Evolutionary conservation across 345 rosid genomes (phyloP).

Genomic region (Linum trigynum): DNA sequence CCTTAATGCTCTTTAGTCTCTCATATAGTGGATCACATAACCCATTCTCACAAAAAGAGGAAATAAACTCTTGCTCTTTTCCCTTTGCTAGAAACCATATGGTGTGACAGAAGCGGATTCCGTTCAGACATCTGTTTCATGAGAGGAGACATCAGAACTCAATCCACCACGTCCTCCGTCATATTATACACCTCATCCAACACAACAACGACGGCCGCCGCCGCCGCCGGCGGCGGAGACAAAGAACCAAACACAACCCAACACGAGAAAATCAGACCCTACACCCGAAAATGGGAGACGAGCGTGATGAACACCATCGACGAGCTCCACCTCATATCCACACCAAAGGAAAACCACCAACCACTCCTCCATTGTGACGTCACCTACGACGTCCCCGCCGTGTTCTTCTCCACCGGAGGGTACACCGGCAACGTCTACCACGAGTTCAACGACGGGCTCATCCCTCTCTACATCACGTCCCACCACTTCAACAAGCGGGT

Average conservation of each 20-base stretch:
- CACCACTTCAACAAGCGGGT: slow-evolving; percentile 23
- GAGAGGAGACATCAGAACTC: slow-evolving; percentile 2
- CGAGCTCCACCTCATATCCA: slow-evolving; percentile 23
- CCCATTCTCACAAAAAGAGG: too few relatives aligned
- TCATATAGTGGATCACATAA: too few relatives aligned
- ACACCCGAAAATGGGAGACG: slow-evolving; percentile 32
- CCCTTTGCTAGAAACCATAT: background rate
- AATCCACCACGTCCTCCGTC: background rate
- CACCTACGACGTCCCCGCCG: slow-evolving; percentile 21
- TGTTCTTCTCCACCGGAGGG: slow-evolving; percentile 34
- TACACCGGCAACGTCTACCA: slow-evolving; percentile 33
- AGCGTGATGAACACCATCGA: slow-evolving; percentile 23
- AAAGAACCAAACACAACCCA: too few relatives aligned
- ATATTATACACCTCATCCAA: background rate
- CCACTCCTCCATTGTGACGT: slow-evolving; percentile 11
- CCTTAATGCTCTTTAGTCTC: too few relatives aligned
- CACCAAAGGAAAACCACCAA: background rate
- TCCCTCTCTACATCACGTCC: slow-evolving; percentile 39
- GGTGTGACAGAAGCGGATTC: slow-evolving; percentile 1
- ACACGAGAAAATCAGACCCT: slow-evolving; percentile 25
- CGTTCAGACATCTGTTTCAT: background rate
- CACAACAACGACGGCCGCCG: too few relatives aligned
- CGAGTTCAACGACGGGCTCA: slow-evolving; percentile 32
- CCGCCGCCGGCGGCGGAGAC: background rate
- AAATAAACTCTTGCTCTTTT: background rate